Evolutionary conservation across 495 filamentous ascomycete genomes (phyloP), one percentile per base, ranked within the genome.

Genomic region (Chaetomium cochliodes): DNA sequence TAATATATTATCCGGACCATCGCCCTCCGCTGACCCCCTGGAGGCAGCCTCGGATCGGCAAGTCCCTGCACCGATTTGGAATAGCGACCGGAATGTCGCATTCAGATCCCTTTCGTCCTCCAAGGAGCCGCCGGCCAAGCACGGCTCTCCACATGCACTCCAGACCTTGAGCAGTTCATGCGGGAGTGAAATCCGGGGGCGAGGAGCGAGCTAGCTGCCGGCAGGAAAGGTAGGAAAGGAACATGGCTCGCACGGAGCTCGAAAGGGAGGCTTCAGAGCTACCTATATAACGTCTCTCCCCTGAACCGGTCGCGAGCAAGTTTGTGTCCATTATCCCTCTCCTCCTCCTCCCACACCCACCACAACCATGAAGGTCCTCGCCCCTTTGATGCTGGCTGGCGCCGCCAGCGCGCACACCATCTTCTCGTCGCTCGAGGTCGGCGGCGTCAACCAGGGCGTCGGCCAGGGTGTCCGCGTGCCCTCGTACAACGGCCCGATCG

Each of bases 401-500:
- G 70, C 70, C 23, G 68, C 68, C 66, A 70, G 60, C 67, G 72
- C 70, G 13, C 72, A 74, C 70, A 74, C 72, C 64, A 74, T 74
- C 66, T 74, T 74, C 70, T 47, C 59, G 39, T 69, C 70, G 12
- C 70, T 74, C 53, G 70, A 74, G 60, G 70, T 72, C 9, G 64
- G 55, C 49, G 70, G 68, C 46, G 70, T 72, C 64, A 72, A 72
- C 65, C 66, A 74, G 18, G 72, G 72, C 57, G n/a, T 58, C 0
- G 72, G 72, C 18, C 41, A 66, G 23, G 72, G 72, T 28, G 70
- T 74, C 25, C 70, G 72, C 49, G 51, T 74, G 1, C 72, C 72
- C 16, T 65, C 62, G 13, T 74, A 72, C 72, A 74, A 74, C 66
- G 72, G 82, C 53, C 83, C 83, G 18, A 84, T 85, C 65, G 79